Evolutionary conservation across 768 basidiomycete genomes (phyloP).

Genomic region (Naganishia vaughanmartiniae): DNA sequence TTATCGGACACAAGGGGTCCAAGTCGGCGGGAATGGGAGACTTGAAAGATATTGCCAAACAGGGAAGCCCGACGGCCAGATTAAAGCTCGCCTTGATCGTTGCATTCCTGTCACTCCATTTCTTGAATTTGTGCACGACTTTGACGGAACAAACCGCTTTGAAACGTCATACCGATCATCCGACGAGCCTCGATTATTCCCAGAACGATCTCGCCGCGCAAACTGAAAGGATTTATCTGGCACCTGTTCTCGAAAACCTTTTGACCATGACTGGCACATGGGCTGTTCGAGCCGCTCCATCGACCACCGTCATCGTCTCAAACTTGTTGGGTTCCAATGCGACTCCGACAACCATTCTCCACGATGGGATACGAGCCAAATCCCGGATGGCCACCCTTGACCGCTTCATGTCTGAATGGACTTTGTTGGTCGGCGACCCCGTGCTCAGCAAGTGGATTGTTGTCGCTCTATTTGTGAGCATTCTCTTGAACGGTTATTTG

Average conservation of each 20-base stretch:
- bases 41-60: constrained; percentile 42
- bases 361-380: constrained; percentile 17
- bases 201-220: constrained; percentile 58
- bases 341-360: constrained; percentile 38
- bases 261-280: constrained; percentile 42
- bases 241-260: constrained; percentile 56
- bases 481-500: constrained; percentile 87
- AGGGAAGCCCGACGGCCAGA: constrained; percentile 77
- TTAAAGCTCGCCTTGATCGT: constrained; percentile 90
- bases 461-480: constrained; percentile 74
- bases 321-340: constrained; percentile 41
- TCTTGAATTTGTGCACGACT: constrained; percentile 88
- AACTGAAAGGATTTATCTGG: constrained; percentile 50
- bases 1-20: constrained; percentile 35
- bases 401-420: constrained; percentile 86
- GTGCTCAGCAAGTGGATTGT: constrained; percentile 94
- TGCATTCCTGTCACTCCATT: constrained; percentile 84
- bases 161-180: constrained; percentile 53
- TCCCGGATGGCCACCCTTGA: constrained; percentile 63
- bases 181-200: constrained; percentile 31
- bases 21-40: constrained; percentile 25
- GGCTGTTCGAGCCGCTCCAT: constrained; percentile 32
- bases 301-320: constrained; percentile 30
- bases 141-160: constrained; percentile 68
- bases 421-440: constrained; percentile 85